Evolutionary conservation across 1,139 yeast genomes (phyloP), one percentile per base, ranked within the genome.

Genomic region (Blastobotrys aristatus): DNA sequence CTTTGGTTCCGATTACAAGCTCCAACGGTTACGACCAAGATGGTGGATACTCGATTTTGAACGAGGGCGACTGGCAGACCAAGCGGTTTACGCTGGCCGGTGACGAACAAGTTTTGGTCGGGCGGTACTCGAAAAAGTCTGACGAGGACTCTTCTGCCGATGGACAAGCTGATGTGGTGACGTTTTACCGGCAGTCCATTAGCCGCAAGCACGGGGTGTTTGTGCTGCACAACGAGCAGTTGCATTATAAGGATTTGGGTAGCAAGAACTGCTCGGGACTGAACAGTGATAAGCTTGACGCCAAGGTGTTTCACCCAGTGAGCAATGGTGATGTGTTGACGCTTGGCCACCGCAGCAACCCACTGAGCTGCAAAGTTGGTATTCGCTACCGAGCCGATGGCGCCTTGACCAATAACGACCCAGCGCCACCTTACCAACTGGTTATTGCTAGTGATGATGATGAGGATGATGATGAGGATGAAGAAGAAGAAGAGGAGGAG

Each of bases 191-290:
- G 14, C 50, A 53, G 27, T 51, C 56, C 22, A 46, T 58, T 18
- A 56, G 60, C 32, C 48, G 54, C 29, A 36, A 48, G 4, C 62
- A 58, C 45, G 62, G 59, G 11, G 20, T 31, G 37, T 44, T 53
- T 24, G 31, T 47, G 24, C 31, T 44, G 17, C 37, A 44, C 20
- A 37, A 54, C 10, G 52, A 50, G 24, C 16, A 43, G 35, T 27
- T 57, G 16, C 44, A 37, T 26, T 57, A 42, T 41, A 27, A 31
- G 18, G 61, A 58, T 32, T 31, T 48, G 31, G 47, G 42, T 18
- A 51, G 57, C 31, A 49, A 53, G 43, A 54, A 56, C 46, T 59
- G 59, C 2, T 46, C 56, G n/a, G 36, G 39, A 33, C 24, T 49
- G 29, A 44, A 51, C 40, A 54, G 48, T 37, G 29, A 32, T 39